Evolutionary conservation across 1,139 yeast species (phyloP).

Genomic region (Hemisphaericaspora xylofermentans): DNA sequence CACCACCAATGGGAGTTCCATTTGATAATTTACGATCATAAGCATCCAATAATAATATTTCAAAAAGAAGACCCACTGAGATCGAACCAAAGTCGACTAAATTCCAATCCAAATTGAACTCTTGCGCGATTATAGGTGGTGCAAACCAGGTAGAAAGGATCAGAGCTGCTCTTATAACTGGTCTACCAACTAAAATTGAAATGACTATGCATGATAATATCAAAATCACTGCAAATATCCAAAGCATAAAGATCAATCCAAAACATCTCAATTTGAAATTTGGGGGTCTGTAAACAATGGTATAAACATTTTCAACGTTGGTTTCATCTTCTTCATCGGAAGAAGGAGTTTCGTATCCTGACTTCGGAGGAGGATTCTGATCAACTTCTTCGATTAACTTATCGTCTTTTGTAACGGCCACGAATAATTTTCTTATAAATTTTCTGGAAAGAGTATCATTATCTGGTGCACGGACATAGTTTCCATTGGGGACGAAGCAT

Average conservation of each 20-base stretch:
- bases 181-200: constrained; percentile 44
- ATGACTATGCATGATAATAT: constrained; percentile 32
- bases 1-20: constrained; percentile 2
- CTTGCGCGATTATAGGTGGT: neutral
- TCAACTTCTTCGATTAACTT: constrained; percentile 44
- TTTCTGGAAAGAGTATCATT: constrained; percentile 71
- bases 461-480: constrained; percentile 81
- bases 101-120: constrained; percentile 19
- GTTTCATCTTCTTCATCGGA: constrained; percentile 30
- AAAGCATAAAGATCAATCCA: constrained; percentile 55
- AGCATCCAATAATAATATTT: constrained; percentile 17
- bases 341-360: constrained; percentile 20
- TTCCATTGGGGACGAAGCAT: constrained; percentile 74
- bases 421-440: constrained; percentile 64
- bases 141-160: neutral
- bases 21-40: constrained; percentile 14
- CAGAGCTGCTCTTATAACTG: constrained; percentile 21
- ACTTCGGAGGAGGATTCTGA: constrained; percentile 21
- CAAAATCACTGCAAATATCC: constrained; percentile 67
- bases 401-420: constrained; percentile 82
- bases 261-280: constrained; percentile 60
- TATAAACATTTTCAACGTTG: constrained; percentile 57
- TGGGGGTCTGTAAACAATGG: constrained; percentile 87
- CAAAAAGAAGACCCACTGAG: constrained; percentile 21
- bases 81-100: constrained; percentile 26